Conservation (phyloP, 2,329 filamentous ascomycete species). For the Paramyrothecium roridum region DNA sequence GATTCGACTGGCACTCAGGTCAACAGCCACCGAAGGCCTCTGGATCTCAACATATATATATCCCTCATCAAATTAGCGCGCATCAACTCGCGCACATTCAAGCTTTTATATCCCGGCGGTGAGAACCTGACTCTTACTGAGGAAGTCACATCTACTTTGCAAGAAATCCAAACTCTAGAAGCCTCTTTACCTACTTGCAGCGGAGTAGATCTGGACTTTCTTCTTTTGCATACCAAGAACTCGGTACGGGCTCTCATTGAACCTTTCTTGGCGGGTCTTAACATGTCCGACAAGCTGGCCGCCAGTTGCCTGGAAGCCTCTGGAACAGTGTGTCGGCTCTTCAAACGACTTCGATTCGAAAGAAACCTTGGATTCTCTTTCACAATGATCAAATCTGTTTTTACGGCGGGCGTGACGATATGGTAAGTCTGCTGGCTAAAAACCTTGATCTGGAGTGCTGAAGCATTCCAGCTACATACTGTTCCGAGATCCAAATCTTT, state of each 20-base stretch:
- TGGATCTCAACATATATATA: not conserved
- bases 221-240: not conserved
- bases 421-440: not conserved
- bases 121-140: not conserved
- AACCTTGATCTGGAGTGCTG: too few species aligned
- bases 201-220: not conserved
- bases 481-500: conserved; percentile 4
- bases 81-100: not conserved
- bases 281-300: not conserved
- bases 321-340: conserved; percentile 4
- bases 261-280: not conserved
- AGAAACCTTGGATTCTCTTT: conserved; percentile 5
- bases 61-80: not conserved
- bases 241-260: not conserved
- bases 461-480: conserved; percentile 2
- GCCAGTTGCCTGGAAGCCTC: conserved; percentile 3
- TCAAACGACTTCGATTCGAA: conserved; percentile 4
- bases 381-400: conserved; percentile 7
- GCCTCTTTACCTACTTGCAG: not conserved
- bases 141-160: not conserved
- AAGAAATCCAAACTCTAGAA: not conserved
- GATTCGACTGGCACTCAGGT: not conserved
- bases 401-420: conserved; percentile 3
- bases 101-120: not conserved
- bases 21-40: not conserved